phyloP scores from a whole-genome alignment of 2,329 filamentous ascomycete species.

The Arthroderma sp. region DNA sequence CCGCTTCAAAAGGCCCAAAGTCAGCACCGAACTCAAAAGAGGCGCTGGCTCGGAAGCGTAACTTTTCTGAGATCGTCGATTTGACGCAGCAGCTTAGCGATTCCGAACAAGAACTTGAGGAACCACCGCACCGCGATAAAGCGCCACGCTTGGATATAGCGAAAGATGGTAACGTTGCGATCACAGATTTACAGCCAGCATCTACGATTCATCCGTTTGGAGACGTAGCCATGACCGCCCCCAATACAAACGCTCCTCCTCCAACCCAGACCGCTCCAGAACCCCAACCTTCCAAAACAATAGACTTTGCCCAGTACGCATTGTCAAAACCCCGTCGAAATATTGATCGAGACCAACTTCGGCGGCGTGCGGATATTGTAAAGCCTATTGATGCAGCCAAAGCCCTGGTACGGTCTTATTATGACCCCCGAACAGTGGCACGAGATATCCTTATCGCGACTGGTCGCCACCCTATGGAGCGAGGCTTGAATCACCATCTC shows the following conservation, averaged over 20 bases:
- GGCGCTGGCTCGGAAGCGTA: conserved; percentile 42
- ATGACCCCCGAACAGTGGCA: conserved; percentile 50
- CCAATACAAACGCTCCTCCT: no score
- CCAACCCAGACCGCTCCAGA: neutral
- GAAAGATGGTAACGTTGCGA: neutral
- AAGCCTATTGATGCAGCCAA: conserved; percentile 30
- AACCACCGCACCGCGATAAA: neutral
- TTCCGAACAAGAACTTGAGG: conserved; percentile 10
- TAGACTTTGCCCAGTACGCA: neutral
- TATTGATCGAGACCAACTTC: conserved; percentile 2
- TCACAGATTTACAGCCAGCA: neutral
- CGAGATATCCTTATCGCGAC: conserved; percentile 49
- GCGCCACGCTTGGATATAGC: neutral
- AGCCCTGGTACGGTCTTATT: conserved; percentile 35
- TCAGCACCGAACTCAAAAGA: conserved; percentile 33
- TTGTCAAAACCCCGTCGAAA: neutral
- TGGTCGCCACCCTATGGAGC: conserved; percentile 47
- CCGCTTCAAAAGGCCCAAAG: conserved; percentile 5
- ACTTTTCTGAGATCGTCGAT: conserved; percentile 42
- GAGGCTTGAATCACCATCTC: conserved; percentile 47
- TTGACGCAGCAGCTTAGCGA: conserved; percentile 34
- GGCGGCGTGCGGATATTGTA: conserved; percentile 26
- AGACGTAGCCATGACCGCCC: no score
- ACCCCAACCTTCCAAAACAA: neutral
- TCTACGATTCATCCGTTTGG: no score